Percentiles rank a stretch among this genome's conserved stretches.
phyloP scores from a whole-genome alignment of 2,329 filamentous ascomycete genomes.

The Hawksworthiomyces lignivorus region DNA sequence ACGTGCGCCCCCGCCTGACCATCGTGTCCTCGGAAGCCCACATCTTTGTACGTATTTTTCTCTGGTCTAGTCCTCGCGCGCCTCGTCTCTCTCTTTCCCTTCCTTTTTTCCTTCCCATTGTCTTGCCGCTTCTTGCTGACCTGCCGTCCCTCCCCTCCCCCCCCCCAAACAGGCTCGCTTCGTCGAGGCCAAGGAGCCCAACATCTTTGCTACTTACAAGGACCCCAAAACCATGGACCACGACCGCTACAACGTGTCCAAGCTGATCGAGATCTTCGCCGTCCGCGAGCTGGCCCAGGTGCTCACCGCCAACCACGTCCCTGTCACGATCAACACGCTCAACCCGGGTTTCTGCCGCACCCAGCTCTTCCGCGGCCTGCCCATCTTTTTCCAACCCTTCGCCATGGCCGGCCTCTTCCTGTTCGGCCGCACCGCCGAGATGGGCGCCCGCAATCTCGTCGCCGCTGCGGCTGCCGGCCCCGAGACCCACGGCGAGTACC shows the following conservation, averaged over 20 bases:
- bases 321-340: constrained; percentile 30
- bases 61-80: no score
- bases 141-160: no score
- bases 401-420: constrained; percentile 13
- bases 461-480: constrained; percentile 28
- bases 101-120: not conserved
- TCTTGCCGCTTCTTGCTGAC: not conserved
- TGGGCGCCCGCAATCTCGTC: constrained; percentile 32
- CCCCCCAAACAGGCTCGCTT: constrained; percentile 29
- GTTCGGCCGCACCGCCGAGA: constrained; percentile 29
- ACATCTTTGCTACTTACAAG: constrained; percentile 27
- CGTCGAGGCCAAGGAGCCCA: constrained; percentile 20
- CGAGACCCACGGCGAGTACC: constrained; percentile 33
- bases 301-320: constrained; percentile 21
- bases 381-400: constrained; percentile 22
- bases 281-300: constrained; percentile 27
- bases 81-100: not conserved
- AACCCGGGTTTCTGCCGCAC: constrained; percentile 35
- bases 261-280: constrained; percentile 26
- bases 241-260: constrained; percentile 29
- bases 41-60: constrained; percentile 17
- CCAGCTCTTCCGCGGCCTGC: constrained; percentile 27
- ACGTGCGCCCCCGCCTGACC: constrained; percentile 27
- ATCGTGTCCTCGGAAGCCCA: constrained; percentile 34
- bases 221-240: constrained; percentile 17